phyloP scores from a whole-genome alignment of 2,329 filamentous ascomycete genomes.

The Paramyrothecium sp. region DNA sequence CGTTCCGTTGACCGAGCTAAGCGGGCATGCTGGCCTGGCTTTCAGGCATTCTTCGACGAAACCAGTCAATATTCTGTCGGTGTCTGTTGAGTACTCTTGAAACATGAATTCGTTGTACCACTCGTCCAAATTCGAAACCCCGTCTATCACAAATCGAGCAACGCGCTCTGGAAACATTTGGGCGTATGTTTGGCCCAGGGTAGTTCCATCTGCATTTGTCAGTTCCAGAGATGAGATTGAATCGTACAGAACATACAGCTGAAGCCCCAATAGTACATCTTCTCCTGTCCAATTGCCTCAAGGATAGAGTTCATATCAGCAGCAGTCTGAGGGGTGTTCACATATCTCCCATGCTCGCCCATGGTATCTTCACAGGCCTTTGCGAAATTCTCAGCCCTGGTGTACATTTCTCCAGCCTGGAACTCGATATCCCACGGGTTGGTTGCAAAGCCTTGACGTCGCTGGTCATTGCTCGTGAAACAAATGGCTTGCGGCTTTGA shows the following conservation, averaged over 20 bases:
- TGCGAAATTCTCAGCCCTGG: constrained; percentile 39
- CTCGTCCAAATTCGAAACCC: constrained; percentile 28
- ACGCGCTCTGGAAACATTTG: constrained; percentile 32
- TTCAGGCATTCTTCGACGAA: constrained; percentile 33
- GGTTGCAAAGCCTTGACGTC: constrained; percentile 20
- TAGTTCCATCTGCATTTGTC: constrained; percentile 28
- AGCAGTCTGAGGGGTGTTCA: constrained; percentile 49
- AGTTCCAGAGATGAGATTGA: neutral
- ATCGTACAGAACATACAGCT: constrained; percentile 20
- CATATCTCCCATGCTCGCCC: constrained; percentile 41
- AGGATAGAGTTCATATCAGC: constrained; percentile 51
- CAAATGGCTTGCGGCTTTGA: constrained; percentile 32
- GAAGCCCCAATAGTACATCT: constrained; percentile 38
- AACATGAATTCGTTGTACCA: constrained; percentile 27
- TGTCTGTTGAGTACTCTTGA: constrained; percentile 24
- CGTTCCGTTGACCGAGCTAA: constrained; percentile 30
- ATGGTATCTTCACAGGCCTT: constrained; percentile 40
- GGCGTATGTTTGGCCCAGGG: constrained; percentile 39
- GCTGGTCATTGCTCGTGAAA: constrained; percentile 33
- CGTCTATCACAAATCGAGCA: constrained; percentile 32
- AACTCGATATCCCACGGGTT: constrained; percentile 21
- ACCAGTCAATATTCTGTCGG: constrained; percentile 25
- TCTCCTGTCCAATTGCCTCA: constrained; percentile 31
- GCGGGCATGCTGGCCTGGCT: constrained; percentile 43
- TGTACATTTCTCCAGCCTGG: constrained; percentile 36